Percentiles rank a stretch among this genome's conserved stretches.
Conservation (phyloP, 176 grass and related monocot species). For the Carex scoparia region DNA sequence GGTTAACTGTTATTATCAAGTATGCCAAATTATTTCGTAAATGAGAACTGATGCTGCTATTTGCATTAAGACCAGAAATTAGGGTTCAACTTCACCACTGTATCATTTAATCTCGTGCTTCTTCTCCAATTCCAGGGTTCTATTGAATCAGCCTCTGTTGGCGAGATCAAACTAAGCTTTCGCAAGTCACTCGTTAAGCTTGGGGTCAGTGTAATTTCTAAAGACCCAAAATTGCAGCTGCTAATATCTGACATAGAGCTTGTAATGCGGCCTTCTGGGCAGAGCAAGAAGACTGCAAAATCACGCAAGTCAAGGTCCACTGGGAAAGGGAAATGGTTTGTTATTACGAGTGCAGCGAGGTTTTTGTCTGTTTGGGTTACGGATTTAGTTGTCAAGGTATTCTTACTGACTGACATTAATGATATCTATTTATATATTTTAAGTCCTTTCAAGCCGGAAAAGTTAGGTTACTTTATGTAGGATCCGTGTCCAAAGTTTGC, state of each 20-base stretch:
- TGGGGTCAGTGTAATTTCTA: conserved; percentile 90
- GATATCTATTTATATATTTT: neutral
- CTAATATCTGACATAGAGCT: conserved; percentile 94
- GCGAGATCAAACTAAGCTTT: conserved; percentile 97
- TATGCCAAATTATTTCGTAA: neutral
- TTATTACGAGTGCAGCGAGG: conserved; percentile 77
- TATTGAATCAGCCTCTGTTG: conserved; percentile 79
- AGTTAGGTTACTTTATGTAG: neutral
- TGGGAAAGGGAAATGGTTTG: conserved; percentile 97
- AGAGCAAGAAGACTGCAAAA: conserved; percentile 58
- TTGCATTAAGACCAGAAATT: neutral
- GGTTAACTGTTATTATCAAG: neutral
- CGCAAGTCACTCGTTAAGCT: conserved; percentile 96
- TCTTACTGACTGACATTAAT: conserved; percentile 7
- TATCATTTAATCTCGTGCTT: neutral
- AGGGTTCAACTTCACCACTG: neutral
- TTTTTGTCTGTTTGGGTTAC: conserved; percentile 79
- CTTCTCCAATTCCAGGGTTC: conserved; percentile 53
- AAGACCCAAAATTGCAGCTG: conserved; percentile 89
- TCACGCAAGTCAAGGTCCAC: conserved; percentile 62
- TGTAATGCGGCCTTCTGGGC: conserved; percentile 49
- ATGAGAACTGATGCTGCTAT: neutral
- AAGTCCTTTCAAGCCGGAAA: neutral
- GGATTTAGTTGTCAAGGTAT: conserved; percentile 95
- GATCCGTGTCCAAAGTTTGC: neutral